These are phyloP conservation scores for Meira nashicola DNA, from an alignment of 1,284 basidiomycete genomes.

Conservation along the genomic window DNA sequence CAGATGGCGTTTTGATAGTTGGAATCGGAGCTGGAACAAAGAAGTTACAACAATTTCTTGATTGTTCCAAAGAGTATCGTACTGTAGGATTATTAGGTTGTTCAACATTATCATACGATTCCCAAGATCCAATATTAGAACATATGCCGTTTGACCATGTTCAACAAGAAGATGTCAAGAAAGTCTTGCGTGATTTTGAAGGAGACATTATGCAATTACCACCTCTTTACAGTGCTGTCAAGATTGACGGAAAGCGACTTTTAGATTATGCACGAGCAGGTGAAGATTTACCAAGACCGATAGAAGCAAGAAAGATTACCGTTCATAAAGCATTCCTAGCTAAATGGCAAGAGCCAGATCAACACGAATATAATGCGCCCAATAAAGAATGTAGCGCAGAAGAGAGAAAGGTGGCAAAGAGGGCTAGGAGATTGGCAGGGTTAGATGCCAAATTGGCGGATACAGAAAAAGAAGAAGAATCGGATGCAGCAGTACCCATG, in stretches of 20 bases:
- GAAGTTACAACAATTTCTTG: slow-evolving; percentile 74
- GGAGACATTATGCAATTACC: slow-evolving; percentile 76
- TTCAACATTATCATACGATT: slow-evolving; percentile 91
- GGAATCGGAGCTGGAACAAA: slow-evolving; percentile 89
- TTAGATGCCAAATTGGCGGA: slow-evolving; percentile 10
- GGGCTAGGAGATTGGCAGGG: slow-evolving; percentile 39
- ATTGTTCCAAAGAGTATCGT: slow-evolving; percentile 91
- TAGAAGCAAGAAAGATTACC: slow-evolving; percentile 77
- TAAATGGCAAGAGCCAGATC: slow-evolving; percentile 40
- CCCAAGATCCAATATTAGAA: slow-evolving; percentile 60
- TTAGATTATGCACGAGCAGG: slow-evolving; percentile 93
- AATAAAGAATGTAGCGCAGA: slow-evolving; percentile 35
- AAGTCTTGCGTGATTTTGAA: slow-evolving; percentile 69
- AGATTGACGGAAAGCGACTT: slow-evolving; percentile 93
- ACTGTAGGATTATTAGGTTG: slow-evolving; percentile 87
- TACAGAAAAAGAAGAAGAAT: neutral
- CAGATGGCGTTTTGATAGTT: slow-evolving; percentile 82
- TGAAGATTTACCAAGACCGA: slow-evolving; percentile 83
- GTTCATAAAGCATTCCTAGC: slow-evolving; percentile 71
- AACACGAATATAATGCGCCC: slow-evolving; percentile 39
- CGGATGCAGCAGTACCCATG: neutral
- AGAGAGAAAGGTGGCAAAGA: slow-evolving; percentile 36
- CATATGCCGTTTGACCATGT: slow-evolving; percentile 75
- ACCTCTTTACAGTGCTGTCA: slow-evolving; percentile 78
- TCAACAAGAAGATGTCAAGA: slow-evolving; percentile 70